Percentiles rank a stretch among this genome's conserved stretches.
phyloP scores from a whole-genome alignment of 2,329 filamentous ascomycete genomes.

The Thermoascus crustaceus region DNA sequence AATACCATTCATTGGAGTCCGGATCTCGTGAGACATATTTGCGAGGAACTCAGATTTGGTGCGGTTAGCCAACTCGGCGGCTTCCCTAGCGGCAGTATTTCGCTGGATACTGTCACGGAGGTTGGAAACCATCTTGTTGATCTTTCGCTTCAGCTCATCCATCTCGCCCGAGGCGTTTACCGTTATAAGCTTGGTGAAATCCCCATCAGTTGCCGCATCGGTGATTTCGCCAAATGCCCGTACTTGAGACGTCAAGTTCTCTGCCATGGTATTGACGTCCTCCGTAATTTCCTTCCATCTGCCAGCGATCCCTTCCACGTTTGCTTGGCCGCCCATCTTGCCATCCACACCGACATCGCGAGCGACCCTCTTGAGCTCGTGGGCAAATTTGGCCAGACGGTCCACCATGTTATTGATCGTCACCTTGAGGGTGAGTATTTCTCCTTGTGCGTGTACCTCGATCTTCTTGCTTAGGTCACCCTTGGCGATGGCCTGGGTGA shows the following conservation, averaged over 20 bases:
- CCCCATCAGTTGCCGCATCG: constrained; percentile 84
- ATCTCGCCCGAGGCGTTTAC: constrained; percentile 94
- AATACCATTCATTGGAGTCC: constrained; percentile 92
- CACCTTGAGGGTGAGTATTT: constrained; percentile 83
- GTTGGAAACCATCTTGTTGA: constrained; percentile 96
- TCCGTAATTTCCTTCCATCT: constrained; percentile 96
- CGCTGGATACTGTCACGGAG: constrained; percentile 86
- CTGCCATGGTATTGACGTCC: constrained; percentile 84
- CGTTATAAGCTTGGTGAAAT: constrained; percentile 89
- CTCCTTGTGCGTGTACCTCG: constrained; percentile 82
- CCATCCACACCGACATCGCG: constrained; percentile 92
- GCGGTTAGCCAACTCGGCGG: constrained; percentile 87
- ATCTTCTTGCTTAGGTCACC: constrained; percentile 93
- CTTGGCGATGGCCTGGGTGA: constrained; percentile 85
- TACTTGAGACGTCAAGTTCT: constrained; percentile 82
- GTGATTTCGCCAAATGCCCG: constrained; percentile 94
- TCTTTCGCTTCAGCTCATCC: constrained; percentile 95
- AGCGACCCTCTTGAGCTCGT: constrained; percentile 84
- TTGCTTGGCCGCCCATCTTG: constrained; percentile 94
- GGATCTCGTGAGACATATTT: constrained; percentile 96
- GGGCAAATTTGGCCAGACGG: constrained; percentile 83
- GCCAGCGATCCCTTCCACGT: constrained; percentile 79
- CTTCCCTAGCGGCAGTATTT: constrained; percentile 86
- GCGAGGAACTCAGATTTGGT: constrained; percentile 95
- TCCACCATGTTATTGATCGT: constrained; percentile 98